Conservation (phyloP, 768 basidiomycete genomes). For the Wakefieldia striispora region DNA sequence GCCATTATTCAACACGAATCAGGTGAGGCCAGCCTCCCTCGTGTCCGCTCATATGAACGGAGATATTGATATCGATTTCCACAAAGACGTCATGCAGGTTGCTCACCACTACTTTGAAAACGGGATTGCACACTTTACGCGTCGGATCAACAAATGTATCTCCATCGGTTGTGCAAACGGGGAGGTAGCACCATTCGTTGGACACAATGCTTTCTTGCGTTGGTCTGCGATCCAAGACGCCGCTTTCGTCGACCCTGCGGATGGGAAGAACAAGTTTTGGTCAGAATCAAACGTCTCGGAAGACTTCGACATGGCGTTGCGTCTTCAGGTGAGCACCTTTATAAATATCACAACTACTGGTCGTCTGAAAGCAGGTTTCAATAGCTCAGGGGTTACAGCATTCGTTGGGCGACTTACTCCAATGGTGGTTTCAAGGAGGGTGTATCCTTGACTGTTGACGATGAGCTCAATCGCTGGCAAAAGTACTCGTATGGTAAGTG, state of each 20-base stretch:
- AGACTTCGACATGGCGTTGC: conserved; percentile 67
- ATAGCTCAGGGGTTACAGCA: conserved; percentile 29
- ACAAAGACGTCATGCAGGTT: conserved; percentile 82
- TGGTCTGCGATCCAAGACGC: conserved; percentile 93
- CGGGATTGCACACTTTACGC: conserved; percentile 89
- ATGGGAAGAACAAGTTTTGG: conserved; percentile 69
- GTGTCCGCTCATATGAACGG: not conserved
- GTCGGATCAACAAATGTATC: conserved; percentile 83
- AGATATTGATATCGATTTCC: conserved; percentile 26
- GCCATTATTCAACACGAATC: conserved; percentile 93
- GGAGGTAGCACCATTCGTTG: conserved; percentile 75
- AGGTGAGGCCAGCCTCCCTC: conserved; percentile 34
- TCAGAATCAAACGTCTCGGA: conserved; percentile 67
- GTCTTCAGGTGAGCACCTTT: conserved; percentile 43
- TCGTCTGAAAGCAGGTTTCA: conserved; percentile 40
- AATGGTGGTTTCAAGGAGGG: conserved; percentile 90
- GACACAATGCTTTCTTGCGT: conserved; percentile 85
- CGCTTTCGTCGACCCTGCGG: conserved; percentile 56
- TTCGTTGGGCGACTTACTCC: conserved; percentile 77
- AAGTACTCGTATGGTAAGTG: conserved; percentile 73
- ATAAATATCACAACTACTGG: conserved; percentile 47
- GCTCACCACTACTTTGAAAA: conserved; percentile 89
- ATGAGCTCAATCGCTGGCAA: conserved; percentile 92
- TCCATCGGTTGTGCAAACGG: conserved; percentile 79
- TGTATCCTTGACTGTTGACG: conserved; percentile 85